Conservation (phyloP, 148 eudicot genomes). For the Rhododendron simsii region DNA sequence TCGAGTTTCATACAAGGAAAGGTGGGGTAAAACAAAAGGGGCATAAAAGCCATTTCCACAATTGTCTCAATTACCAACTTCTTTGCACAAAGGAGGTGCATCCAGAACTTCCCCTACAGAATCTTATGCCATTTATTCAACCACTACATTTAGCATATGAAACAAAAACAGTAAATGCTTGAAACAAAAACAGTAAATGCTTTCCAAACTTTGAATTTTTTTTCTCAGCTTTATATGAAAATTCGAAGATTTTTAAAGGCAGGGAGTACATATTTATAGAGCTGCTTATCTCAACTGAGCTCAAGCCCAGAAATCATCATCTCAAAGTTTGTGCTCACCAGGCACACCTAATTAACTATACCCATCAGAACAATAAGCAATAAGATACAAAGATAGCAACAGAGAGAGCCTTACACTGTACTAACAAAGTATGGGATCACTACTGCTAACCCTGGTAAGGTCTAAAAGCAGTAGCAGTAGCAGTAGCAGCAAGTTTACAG, state of each 20-base stretch:
- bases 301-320: neutral
- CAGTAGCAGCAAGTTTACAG: neutral
- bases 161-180: neutral
- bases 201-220: neutral
- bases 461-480: slow-evolving; percentile 5
- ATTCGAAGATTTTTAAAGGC: neutral
- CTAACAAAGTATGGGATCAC: slow-evolving; percentile 12
- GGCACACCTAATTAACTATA: slow-evolving; percentile 5
- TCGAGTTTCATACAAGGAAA: neutral
- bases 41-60: neutral
- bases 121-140: neutral
- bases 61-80: neutral
- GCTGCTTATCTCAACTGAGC: slow-evolving; percentile 1
- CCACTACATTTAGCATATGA: neutral
- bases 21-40: neutral
- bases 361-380: slow-evolving; percentile 1
- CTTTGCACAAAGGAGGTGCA: neutral
- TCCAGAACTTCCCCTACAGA: neutral
- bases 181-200: neutral
- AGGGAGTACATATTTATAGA: neutral
- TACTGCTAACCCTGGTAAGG: slow-evolving; percentile 20
- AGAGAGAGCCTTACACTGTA: slow-evolving; percentile 6
- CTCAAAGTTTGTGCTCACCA: slow-evolving; percentile 1
- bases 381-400: slow-evolving; percentile 2
- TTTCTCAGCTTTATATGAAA: neutral